Base-by-base conservation (phyloP, 176 grass and related monocot genomes). In the Hsuehochloa calcarea region DNA sequence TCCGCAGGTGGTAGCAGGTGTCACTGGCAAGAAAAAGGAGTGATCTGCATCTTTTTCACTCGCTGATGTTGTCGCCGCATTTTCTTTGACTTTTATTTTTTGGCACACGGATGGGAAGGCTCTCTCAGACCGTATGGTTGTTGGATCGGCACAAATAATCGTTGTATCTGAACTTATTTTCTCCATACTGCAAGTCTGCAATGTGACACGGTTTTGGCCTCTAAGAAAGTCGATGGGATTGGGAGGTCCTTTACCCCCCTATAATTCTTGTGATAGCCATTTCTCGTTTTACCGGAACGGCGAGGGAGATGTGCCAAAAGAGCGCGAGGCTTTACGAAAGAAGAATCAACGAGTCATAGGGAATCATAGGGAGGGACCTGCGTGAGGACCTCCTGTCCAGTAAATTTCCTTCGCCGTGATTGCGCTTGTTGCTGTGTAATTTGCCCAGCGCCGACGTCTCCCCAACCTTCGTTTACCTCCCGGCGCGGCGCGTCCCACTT, bases 1-100 rank as follows among this genome's bases (percentile, higher is more conserved):
- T 66, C 17, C 70, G 23, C 89, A 99, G 96, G 96, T 99, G 41
- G 88, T 94, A 61, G 93, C 96, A 75, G 96, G 96, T 75, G 93
- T 96, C 43, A 92, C 84, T 0, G 90, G 90, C 65, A 96, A 96
- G 83, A 87, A 87, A 90, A 77, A 56, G 49, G 74, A 90, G 47
- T 88, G 47, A 87, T 9, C 5, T 64, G 17, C 60, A 44, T 73
- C 4, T 69, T 79, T 13, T 52, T 52, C 31, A 51, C 23, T 12
- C 3, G 68, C 3, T 72, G 11, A 59, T 79, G 67, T 61, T 43
- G n/a, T 72, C 41, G 5, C n/a, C 17, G 46, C 59, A 65, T 43
- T 90, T 84, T 83, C 11, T 10, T 51, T 55, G 5, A 3, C 47
- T 7, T 80, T 47, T n/a, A n/a, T n/a, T 83, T 83, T 79, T 83